Base-by-base conservation (phyloP, 371 early-diverging fungal species). In the Catenaria anguillulae region DNA sequence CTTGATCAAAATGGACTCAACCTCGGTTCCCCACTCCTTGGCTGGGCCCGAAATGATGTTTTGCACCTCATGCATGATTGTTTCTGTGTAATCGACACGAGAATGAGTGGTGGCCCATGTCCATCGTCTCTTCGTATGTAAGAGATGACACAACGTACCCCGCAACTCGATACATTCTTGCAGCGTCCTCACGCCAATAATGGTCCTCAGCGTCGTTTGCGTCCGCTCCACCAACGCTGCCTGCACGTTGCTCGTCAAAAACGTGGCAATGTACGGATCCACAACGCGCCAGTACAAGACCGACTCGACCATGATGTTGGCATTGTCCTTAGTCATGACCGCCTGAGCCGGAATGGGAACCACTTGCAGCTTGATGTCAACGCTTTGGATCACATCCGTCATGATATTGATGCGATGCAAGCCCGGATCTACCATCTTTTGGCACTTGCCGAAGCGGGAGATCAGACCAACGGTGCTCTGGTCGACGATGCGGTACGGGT, bases 261-360 rank as follows among this genome's bases (percentile, higher is more conserved):
- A 93, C 10, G 73, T 71, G 0, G 93, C 84, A 10, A 60, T 55
- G 55, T 35, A 40, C 42, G 33, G 42, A 26, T 60, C 50, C 29
- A 62, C 73, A 50, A 88, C 72, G 62, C 82, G 81, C 87, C 87
- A 91, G 66, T 88, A 94, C 2, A 93, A 67, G 8, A 93, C 90
- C 2, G 85, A 79, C 65, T 93, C 95, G 62, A 94, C 84, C 5
- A 64, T 64, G 33, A 94, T 76, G 40, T 73, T 79, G 60, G 90
- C 89, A 63, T 92, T 92, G 72, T 92, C 92, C 67, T 87, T 87
- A 64, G 93, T 89, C 77, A 91, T 88, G 68, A 93, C 85, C 24
- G 74, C 72, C 70, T 93, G 90, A n/a, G 70, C 63, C 10, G 82
- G 79, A 52, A 93, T 84, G 54, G 80, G 73, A 21, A 77, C 75